phyloP scores from a whole-genome alignment of 345 rosid species.

The Dipteronia sinensis region DNA sequence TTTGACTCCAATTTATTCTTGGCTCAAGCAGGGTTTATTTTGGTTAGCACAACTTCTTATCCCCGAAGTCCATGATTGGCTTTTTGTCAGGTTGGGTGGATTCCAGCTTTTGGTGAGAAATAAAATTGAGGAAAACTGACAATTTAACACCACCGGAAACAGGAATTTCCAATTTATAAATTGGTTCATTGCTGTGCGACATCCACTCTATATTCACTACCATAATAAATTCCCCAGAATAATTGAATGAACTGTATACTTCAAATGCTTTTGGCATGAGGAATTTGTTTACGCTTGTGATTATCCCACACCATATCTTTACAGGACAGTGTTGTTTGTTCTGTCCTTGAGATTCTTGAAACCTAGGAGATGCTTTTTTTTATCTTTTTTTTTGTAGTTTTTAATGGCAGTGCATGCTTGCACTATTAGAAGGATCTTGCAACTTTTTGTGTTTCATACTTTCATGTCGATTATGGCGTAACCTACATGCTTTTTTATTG shows the following conservation, averaged over 20 bases:
- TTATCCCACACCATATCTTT: background rate
- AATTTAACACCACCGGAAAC: background rate
- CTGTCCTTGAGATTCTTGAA: background rate
- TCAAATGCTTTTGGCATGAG: background rate
- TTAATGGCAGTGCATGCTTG: background rate
- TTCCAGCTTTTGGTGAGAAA: background rate
- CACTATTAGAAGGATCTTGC: background rate
- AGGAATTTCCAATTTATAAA: background rate
- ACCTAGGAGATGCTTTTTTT: background rate
- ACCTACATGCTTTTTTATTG: background rate
- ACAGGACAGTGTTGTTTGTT: background rate
- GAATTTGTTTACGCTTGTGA: background rate
- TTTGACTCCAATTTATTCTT: background rate
- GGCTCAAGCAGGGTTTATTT: background rate
- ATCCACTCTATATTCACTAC: background rate
- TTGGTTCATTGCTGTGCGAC: background rate
- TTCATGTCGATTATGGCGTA: background rate
- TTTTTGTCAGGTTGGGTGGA: conserved; percentile 9
- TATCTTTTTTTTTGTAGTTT: background rate
- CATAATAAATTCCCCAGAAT: background rate
- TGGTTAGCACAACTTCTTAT: background rate
- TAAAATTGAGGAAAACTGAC: background rate
- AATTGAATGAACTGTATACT: background rate
- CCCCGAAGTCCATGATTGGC: background rate
- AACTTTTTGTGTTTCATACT: background rate